Conservation (phyloP, 257 asterid species). For the Solanum dulcamara region DNA sequence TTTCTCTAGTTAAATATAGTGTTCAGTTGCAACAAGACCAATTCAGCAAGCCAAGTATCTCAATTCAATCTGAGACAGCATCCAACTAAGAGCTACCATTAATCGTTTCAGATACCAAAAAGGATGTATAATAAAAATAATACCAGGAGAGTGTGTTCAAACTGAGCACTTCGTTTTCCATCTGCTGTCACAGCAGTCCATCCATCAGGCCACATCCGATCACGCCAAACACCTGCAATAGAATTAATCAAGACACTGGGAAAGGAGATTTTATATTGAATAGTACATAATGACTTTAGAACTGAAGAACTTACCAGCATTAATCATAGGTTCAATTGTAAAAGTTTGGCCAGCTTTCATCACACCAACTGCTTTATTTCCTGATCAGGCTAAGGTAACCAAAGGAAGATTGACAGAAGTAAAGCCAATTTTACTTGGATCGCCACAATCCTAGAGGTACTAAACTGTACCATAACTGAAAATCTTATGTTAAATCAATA, state of each 20-base stretch:
- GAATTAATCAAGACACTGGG: not conserved
- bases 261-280: not conserved
- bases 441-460: not conserved
- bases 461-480: not conserved
- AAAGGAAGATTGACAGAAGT: not conserved
- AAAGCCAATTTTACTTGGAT: not conserved
- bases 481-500: not conserved
- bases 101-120: not conserved
- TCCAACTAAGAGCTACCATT: not conserved
- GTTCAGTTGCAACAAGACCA: not conserved
- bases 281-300: not conserved
- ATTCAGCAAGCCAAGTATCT: not conserved
- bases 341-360: constrained; percentile 97
- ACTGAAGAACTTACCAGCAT: constrained; percentile 38
- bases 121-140: not conserved
- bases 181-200: constrained; percentile 95
- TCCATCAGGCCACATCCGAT: constrained; percentile 98
- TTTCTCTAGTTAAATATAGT: not conserved
- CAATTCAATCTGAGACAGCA: not conserved
- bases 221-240: constrained; percentile 78
- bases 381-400: constrained; percentile 53
- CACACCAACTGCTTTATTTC: constrained; percentile 95
- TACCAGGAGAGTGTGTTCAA: constrained; percentile 94
- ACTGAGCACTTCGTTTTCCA: constrained; percentile 95
- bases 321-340: constrained; percentile 95